phyloP scores from a whole-genome alignment of 2,329 filamentous ascomycete genomes.

The Xylariales sp. region DNA sequence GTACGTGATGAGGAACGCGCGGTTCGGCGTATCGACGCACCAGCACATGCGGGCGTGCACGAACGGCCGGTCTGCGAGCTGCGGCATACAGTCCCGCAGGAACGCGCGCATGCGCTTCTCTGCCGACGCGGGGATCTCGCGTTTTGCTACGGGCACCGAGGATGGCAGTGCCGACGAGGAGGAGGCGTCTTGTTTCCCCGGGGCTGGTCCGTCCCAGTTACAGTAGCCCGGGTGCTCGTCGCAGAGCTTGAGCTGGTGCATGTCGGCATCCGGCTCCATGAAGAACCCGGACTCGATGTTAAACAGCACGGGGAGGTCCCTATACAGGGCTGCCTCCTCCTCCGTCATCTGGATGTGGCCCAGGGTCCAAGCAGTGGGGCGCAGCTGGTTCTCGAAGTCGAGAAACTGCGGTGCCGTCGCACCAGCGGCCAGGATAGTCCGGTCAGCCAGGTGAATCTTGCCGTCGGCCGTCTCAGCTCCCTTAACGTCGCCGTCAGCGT shows the following conservation, averaged over 20 bases:
- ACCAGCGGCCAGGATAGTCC: conserved; percentile 43
- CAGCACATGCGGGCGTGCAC: conserved; percentile 50
- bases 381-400: conserved; percentile 46
- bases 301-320: conserved; percentile 42
- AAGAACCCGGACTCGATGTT: conserved; percentile 46
- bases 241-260: conserved; percentile 42
- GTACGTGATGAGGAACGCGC: conserved; percentile 47
- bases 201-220: conserved; percentile 31
- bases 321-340: conserved; percentile 39
- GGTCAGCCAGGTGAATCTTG: conserved; percentile 31
- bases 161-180: conserved; percentile 14
- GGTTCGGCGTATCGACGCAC: conserved; percentile 52
- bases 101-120: conserved; percentile 42
- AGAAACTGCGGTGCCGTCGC: conserved; percentile 41
- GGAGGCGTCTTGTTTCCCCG: no score
- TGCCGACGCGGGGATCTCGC: conserved; percentile 40
- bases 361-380: conserved; percentile 51
- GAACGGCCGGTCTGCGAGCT: conserved; percentile 43
- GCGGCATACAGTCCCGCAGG: conserved; percentile 47
- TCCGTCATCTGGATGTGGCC: conserved; percentile 43
- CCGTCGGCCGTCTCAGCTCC: conserved; percentile 41
- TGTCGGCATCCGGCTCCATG: conserved; percentile 42
- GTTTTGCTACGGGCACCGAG: conserved; percentile 14
- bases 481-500: conserved; percentile 4
- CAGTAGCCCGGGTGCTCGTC: conserved; percentile 55